Evolutionary conservation across 306 rosid genomes (phyloP), one percentile per base, ranked within the genome.

Genomic region (Canavalia gladiata): DNA sequence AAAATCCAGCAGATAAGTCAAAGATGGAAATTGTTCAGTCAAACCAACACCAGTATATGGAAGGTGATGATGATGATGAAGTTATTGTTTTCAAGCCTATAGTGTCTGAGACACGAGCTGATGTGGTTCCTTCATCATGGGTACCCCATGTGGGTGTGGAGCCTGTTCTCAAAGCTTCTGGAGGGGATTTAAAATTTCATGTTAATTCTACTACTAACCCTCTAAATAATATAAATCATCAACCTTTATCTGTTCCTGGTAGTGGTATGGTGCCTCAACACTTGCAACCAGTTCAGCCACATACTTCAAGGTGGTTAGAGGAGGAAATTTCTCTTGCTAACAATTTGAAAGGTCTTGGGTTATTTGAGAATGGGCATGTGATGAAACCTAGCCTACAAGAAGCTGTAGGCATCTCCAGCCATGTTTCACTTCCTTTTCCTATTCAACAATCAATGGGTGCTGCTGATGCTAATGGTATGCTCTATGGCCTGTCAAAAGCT

Each of bases 81-180:
- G 97, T 94, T 31, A 94, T 94, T 82, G 97, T 94, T 80, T 94
- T 92, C 76, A 94, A 92, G 84, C 98, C 98, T 66, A 18, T 91
- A 31, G 90, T 87, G 75, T 62, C 89, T 50, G 98, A 92, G 82
- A 89, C 88, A 84, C 89, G 80, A 57, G 79, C 84, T 76, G 94
- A 94, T 78, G 81, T 54, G 33, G 51, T 74, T 78, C 83, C 69
- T 49, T 74, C 92, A 28, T 69, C 87, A 64, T 83, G 89, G 91
- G 74, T 79, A 34, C 78, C 86, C 45, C 77, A 82, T 46, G 87
- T 87, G 37, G 80, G 91, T 28, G 45, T 81, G 75, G 88, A 79
- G 66, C 86, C 85, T 80, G 84, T 62, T 54, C 83, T 43, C 39
- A 87, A 77, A 69, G 86, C 89, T 72, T 83, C 91, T 70, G 83